Evolutionary conservation across 805 yeast genomes (phyloP).

Genomic region (Candida montana): DNA sequence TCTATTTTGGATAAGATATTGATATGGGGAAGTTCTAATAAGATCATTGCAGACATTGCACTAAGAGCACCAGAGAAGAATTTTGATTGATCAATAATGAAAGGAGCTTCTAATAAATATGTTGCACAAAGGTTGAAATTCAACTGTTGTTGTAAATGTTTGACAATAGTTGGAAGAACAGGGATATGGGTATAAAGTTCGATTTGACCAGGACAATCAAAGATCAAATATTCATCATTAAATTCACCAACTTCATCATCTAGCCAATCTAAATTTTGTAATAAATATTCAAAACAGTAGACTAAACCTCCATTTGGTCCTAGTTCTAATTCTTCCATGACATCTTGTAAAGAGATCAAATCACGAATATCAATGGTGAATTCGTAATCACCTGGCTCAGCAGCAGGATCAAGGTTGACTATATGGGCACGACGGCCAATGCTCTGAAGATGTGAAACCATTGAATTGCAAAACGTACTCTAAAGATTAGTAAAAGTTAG

Average conservation of each 20-base stretch:
- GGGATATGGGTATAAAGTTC: conserved; percentile 94
- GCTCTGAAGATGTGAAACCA: conserved; percentile 82
- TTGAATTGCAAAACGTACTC: conserved; percentile 85
- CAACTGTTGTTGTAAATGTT: conserved; percentile 72
- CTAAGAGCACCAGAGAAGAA: conserved; percentile 92
- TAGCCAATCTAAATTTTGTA: conserved; percentile 92
- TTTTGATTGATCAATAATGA: conserved; percentile 83
- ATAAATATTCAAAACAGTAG: conserved; percentile 87
- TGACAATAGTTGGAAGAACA: conserved; percentile 81
- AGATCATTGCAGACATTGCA: conserved; percentile 98
- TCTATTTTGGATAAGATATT: conserved; percentile 86
- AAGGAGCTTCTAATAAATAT: conserved; percentile 89
- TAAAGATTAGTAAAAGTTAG: conserved; percentile 1
- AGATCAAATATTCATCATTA: conserved; percentile 88
- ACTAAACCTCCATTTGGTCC: conserved; percentile 96
- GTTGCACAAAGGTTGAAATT: conserved; percentile 91
- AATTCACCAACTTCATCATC: conserved; percentile 96
- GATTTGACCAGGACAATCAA: conserved; percentile 97
- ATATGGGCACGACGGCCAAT: conserved; percentile 91
- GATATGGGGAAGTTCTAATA: conserved; percentile 91
- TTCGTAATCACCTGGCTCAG: conserved; percentile 86
- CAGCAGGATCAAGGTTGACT: conserved; percentile 95
- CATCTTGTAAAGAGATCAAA: conserved; percentile 84
- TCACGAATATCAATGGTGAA: conserved; percentile 91
- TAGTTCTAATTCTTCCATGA: conserved; percentile 86